These are phyloP conservation scores for Entomortierella beljakovae DNA, from an alignment of 192 early-diverging fungal genomes.

Conservation along the genomic window DNA sequence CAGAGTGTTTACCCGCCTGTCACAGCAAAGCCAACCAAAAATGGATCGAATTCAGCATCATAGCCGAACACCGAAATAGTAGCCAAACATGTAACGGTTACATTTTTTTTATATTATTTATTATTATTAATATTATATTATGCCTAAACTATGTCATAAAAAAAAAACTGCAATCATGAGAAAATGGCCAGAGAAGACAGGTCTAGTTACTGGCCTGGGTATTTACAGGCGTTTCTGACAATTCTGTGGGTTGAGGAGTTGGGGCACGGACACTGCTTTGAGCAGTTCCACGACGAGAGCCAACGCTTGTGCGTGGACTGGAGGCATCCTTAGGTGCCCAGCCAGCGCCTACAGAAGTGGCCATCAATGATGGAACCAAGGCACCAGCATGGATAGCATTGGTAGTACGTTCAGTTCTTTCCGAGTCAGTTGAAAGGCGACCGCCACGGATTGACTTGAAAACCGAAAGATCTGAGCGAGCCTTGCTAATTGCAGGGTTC, in stretches of 20 bases:
- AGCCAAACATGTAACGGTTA: too few relatives aligned
- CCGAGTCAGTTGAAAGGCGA: conserved; percentile 48
- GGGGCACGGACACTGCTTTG: conserved; percentile 19
- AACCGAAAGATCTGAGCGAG: conserved; percentile 49
- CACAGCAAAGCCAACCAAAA: too few relatives aligned
- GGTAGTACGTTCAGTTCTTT: conserved; percentile 25
- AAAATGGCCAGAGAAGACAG: too few relatives aligned
- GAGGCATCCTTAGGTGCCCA: conserved; percentile 54
- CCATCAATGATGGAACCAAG: conserved; percentile 52
- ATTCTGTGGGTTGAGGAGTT: conserved; percentile 8
- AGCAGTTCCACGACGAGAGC: conserved; percentile 34
- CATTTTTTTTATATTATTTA: too few relatives aligned
- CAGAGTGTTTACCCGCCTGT: too few relatives aligned
- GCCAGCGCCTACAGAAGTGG: conserved; percentile 56
- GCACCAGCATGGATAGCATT: conserved; percentile 47
- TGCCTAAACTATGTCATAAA: too few relatives aligned
- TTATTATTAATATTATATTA: too few relatives aligned
- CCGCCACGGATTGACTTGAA: conserved; percentile 57
- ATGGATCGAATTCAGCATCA: too few relatives aligned
- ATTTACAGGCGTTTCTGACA: conserved; percentile 30
- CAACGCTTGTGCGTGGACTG: conserved; percentile 38
- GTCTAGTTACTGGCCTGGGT: conserved; percentile 7
- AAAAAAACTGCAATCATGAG: too few relatives aligned
- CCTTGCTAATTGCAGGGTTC: conserved; percentile 56
- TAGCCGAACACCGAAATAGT: too few relatives aligned